These are phyloP conservation scores for Tubosaeta sp. DNA, from an alignment of 768 basidiomycete genomes.

Conservation along the genomic window DNA sequence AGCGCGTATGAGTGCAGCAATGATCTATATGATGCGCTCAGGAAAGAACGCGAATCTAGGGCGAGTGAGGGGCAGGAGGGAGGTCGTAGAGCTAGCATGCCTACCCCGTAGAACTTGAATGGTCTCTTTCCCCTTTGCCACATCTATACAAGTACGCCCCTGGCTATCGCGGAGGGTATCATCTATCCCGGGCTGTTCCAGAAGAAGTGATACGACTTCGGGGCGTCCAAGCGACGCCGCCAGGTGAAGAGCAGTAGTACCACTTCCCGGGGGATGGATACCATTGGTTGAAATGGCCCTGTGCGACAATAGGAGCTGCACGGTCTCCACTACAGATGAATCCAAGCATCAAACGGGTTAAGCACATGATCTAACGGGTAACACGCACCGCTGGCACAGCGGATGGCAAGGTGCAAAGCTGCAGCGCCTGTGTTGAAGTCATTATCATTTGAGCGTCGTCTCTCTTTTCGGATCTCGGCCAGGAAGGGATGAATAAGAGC, in stretches of 20 bases:
- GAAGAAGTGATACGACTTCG: conserved; percentile 69
- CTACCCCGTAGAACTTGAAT: conserved; percentile 65
- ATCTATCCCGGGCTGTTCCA: conserved; percentile 77
- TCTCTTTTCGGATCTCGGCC: conserved; percentile 68
- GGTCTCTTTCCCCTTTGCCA: conserved; percentile 66
- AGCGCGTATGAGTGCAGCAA: conserved; percentile 69
- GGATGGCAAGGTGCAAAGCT: conserved; percentile 77
- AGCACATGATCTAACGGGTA: not conserved
- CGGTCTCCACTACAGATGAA: conserved; percentile 52
- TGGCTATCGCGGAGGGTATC: conserved; percentile 68
- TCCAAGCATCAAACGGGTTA: conserved; percentile 1
- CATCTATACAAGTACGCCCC: conserved; percentile 66
- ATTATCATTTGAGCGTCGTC: conserved; percentile 43
- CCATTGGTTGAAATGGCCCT: conserved; percentile 78
- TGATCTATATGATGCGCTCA: conserved; percentile 72
- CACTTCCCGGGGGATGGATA: conserved; percentile 66
- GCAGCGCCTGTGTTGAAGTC: conserved; percentile 66
- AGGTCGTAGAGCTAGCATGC: conserved; percentile 10
- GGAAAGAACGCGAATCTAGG: conserved; percentile 70
- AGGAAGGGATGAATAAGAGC: conserved; percentile 78
- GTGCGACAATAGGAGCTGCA: conserved; percentile 63
- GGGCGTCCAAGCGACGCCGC: conserved; percentile 66
- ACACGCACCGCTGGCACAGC: conserved; percentile 69
- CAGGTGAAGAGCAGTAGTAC: conserved; percentile 69
- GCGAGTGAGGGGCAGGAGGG: conserved; percentile 3